Conservation (phyloP, 768 basidiomycete genomes). For the Amanita inopinata region DNA sequence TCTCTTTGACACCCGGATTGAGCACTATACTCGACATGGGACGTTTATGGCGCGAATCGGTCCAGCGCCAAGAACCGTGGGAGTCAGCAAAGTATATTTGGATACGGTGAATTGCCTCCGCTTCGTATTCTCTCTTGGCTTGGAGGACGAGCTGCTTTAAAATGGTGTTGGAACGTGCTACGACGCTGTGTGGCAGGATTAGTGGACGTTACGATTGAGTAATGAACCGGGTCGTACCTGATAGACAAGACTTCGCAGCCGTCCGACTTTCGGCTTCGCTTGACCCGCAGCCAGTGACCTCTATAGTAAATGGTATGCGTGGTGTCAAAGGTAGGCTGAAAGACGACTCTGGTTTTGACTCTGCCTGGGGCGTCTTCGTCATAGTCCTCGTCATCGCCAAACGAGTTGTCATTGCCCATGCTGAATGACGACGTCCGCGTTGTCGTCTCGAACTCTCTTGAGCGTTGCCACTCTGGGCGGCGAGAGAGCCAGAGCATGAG, state of each 20-base stretch:
- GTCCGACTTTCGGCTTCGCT: conserved; percentile 59
- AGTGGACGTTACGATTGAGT: background rate
- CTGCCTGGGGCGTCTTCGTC: conserved; percentile 36
- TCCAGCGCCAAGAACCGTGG: conserved; percentile 83
- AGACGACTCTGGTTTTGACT: conserved; percentile 72
- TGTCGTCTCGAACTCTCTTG: conserved; percentile 83
- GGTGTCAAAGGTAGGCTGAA: conserved; percentile 82
- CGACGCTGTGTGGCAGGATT: conserved; percentile 39
- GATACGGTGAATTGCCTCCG: conserved; percentile 77
- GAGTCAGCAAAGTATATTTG: conserved; percentile 88
- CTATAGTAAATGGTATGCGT: conserved; percentile 85
- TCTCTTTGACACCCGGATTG: conserved; percentile 84
- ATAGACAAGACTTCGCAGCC: conserved; percentile 70
- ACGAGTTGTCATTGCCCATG: conserved; percentile 44
- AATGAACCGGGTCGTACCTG: conserved; percentile 32
- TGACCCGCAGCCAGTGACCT: conserved; percentile 76
- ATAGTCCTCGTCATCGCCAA: conserved; percentile 34
- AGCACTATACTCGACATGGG: conserved; percentile 85
- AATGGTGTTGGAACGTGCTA: conserved; percentile 74
- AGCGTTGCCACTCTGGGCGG: conserved; percentile 79
- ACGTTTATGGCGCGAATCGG: conserved; percentile 79
- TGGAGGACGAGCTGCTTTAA: conserved; percentile 84
- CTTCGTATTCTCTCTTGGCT: conserved; percentile 85
- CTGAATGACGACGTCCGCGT: conserved; percentile 63
- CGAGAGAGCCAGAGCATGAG: conserved; percentile 86